These are phyloP conservation scores for Trichosanthes truncata DNA, from an alignment of 306 rosid species.

Conservation along the genomic window DNA sequence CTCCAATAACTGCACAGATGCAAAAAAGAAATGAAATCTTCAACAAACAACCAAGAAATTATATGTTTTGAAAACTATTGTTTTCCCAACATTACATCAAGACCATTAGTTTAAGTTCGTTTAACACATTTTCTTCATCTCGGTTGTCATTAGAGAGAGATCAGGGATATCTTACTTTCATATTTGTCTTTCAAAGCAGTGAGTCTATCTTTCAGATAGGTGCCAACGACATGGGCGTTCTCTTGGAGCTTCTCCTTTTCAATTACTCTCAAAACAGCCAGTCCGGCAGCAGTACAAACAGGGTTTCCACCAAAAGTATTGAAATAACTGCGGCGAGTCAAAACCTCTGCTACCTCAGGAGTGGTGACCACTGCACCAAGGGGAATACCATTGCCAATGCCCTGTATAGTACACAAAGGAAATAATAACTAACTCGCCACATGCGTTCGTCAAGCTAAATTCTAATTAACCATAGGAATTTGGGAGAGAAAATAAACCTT, in stretches of 20 bases:
- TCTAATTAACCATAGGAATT: neutral
- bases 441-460: neutral
- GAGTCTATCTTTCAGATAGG: slow-evolving; percentile 64
- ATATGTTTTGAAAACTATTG: neutral
- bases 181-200: slow-evolving; percentile 53
- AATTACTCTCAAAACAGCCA: slow-evolving; percentile 75
- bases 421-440: neutral
- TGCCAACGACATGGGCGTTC: slow-evolving; percentile 65
- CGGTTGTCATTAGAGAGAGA: neutral
- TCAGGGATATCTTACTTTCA: slow-evolving; percentile 36
- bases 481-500: slow-evolving; percentile 40
- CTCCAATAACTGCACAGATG: slow-evolving; percentile 54
- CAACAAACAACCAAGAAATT: neutral
- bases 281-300: slow-evolving; percentile 84
- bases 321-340: slow-evolving; percentile 66
- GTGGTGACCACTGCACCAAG: slow-evolving; percentile 96
- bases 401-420: slow-evolving; percentile 32
- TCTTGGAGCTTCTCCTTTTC: slow-evolving; percentile 87
- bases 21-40: neutral
- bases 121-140: neutral
- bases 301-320: slow-evolving; percentile 97
- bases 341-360: slow-evolving; percentile 73
- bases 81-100: neutral
- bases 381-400: slow-evolving; percentile 97
- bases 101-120: neutral